phyloP scores from a whole-genome alignment of 495 filamentous ascomycete genomes.

The Niebla homalea region DNA sequence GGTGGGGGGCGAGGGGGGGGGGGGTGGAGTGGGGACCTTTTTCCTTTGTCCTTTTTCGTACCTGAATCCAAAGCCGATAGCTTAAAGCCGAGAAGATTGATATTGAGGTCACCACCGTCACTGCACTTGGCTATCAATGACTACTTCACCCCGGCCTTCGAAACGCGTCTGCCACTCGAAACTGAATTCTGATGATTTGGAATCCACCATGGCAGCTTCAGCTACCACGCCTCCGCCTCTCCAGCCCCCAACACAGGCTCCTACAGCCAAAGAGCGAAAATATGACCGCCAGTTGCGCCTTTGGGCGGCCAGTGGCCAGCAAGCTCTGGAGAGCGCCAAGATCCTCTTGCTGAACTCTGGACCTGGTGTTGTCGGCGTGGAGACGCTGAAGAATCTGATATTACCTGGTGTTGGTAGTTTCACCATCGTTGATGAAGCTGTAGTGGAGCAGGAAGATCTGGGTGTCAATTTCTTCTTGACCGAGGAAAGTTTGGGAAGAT shows the following conservation, averaged over 20 bases:
- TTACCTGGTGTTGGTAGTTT: constrained; percentile 90
- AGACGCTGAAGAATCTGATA: constrained; percentile 92
- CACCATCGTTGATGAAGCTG: constrained; percentile 72
- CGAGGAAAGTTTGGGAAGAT: constrained; percentile 58
- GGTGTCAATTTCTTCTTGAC: constrained; percentile 97
- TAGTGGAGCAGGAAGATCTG: constrained; percentile 68
- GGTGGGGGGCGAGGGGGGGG: no score
- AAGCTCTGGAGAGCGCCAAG: constrained; percentile 77
- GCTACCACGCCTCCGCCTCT: constrained; percentile 13
- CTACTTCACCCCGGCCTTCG: no score
- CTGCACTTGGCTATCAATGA: no score
- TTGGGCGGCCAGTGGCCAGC: constrained; percentile 88
- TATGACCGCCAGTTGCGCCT: constrained; percentile 94
- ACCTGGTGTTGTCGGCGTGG: constrained; percentile 66
- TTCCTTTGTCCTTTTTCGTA: no score
- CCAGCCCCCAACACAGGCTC: constrained; percentile 20
- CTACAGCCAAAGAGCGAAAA: constrained; percentile 77
- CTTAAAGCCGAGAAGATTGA: no score
- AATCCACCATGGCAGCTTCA: constrained; percentile 8
- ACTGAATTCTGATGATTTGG: no score
- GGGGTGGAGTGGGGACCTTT: no score
- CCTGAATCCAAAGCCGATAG: no score
- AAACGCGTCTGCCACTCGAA: no score
- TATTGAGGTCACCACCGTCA: no score
- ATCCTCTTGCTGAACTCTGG: constrained; percentile 74